phyloP scores from a whole-genome alignment of 83 land plant genomes.

The Isoetes engelmannii region DNA sequence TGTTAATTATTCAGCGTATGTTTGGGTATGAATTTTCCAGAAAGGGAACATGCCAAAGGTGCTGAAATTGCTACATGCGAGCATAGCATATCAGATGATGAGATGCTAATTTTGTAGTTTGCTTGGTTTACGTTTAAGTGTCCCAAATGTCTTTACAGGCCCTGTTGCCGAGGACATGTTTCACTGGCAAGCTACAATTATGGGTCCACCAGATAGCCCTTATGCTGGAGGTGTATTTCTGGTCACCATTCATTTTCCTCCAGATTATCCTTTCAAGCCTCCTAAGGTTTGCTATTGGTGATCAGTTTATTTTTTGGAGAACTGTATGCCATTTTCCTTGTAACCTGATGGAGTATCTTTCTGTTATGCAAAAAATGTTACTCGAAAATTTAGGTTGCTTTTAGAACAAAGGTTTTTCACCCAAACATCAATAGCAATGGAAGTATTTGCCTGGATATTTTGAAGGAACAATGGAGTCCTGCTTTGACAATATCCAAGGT shows the following conservation, averaged over 20 bases:
- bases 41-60: too few relatives aligned
- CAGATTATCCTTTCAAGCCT: slow-evolving; percentile 15
- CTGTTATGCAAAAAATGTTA: background rate
- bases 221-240: slow-evolving; percentile 13
- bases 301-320: background rate
- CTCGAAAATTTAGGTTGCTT: slow-evolving; percentile 7
- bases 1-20: too few relatives aligned
- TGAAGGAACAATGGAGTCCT: slow-evolving; percentile 40
- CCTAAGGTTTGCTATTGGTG: slow-evolving; percentile 13
- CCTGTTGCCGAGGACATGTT: slow-evolving; percentile 18
- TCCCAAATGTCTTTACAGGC: slow-evolving; percentile 5
- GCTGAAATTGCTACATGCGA: too few relatives aligned
- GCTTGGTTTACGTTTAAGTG: background rate
- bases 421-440: slow-evolving; percentile 35
- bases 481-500: slow-evolving; percentile 39
- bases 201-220: slow-evolving; percentile 14
- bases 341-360: background rate
- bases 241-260: slow-evolving; percentile 11
- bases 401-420: slow-evolving; percentile 33
- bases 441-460: slow-evolving; percentile 34
- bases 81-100: too few relatives aligned
- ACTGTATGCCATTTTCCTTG: background rate
- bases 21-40: too few relatives aligned
- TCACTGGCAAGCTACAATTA: slow-evolving; percentile 17
- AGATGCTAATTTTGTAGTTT: too few relatives aligned